Conservation (phyloP, 2,329 filamentous ascomycete genomes). For the Harringtonia aguacate region DNA sequence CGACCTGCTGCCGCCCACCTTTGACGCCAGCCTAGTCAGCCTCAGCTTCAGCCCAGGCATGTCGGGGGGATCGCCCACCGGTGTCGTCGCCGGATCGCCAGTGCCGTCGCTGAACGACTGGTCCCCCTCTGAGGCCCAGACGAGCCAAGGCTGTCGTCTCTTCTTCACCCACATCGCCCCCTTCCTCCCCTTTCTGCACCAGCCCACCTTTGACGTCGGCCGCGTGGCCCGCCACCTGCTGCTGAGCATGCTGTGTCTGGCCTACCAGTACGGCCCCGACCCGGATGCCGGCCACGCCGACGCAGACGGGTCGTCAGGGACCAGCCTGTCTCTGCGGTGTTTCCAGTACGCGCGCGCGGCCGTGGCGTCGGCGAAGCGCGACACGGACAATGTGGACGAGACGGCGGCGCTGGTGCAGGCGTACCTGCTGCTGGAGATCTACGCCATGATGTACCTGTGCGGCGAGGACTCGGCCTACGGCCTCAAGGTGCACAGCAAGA, state of each 20-base stretch:
- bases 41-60: constrained; percentile 2
- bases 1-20: not conserved
- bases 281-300: constrained; percentile 18
- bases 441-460: constrained; percentile 31
- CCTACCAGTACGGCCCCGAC: constrained; percentile 26
- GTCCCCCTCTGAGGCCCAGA: constrained; percentile 20
- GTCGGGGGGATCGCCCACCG: no score
- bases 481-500: constrained; percentile 26
- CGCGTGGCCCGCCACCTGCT: constrained; percentile 16
- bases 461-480: constrained; percentile 22
- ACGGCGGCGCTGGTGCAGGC: constrained; percentile 23
- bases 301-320: constrained; percentile 13
- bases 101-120: constrained; percentile 19
- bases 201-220: constrained; percentile 22
- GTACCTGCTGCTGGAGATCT: constrained; percentile 28
- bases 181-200: constrained; percentile 26
- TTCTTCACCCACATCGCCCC: constrained; percentile 25
- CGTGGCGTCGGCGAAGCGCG: constrained; percentile 14
- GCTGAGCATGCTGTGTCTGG: constrained; percentile 25
- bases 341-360: constrained; percentile 21
- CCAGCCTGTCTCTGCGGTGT: constrained; percentile 20
- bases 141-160: constrained; percentile 20
- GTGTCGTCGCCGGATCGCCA: constrained; percentile 7
- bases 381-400: constrained; percentile 12
- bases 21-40: not conserved